Evolutionary conservation across 306 rosid genomes (phyloP).

Genomic region (Acacia melanoxylon): DNA sequence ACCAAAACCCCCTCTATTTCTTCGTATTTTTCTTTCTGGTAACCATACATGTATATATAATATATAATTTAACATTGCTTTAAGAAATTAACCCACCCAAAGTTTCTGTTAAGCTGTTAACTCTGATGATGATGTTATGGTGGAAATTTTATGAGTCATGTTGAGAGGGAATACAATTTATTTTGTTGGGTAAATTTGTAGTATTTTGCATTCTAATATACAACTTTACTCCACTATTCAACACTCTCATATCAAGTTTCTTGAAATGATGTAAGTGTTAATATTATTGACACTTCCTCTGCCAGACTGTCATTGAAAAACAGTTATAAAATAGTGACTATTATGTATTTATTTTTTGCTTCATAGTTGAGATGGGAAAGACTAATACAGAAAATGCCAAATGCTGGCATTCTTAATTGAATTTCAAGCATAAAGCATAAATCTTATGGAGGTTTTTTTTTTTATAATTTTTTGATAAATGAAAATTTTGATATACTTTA

Average conservation of each 20-base stretch:
- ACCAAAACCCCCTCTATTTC: neutral
- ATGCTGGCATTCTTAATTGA: neutral
- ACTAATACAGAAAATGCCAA: neutral
- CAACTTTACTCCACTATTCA: neutral
- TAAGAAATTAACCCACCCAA: neutral
- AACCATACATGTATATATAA: neutral
- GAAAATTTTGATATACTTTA: neutral
- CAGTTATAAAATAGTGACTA: neutral
- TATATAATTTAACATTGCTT: neutral
- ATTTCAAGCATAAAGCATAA: neutral
- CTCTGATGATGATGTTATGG: neutral
- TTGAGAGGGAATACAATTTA: neutral
- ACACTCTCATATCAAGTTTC: neutral
- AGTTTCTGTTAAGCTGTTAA: neutral
- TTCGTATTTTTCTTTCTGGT: neutral
- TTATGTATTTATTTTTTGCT: neutral
- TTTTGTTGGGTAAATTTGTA: neutral
- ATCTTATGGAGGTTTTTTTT: neutral
- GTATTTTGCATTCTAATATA: neutral
- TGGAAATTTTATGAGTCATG: neutral
- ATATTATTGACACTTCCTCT: neutral
- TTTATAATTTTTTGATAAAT: neutral
- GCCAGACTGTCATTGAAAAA: neutral
- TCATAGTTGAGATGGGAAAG: neutral
- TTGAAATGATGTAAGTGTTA: neutral